Evolutionary conservation across 2,329 filamentous ascomycete genomes (phyloP), one percentile per base, ranked within the genome.

Genomic region (Teratosphaeria zuluensis): DNA sequence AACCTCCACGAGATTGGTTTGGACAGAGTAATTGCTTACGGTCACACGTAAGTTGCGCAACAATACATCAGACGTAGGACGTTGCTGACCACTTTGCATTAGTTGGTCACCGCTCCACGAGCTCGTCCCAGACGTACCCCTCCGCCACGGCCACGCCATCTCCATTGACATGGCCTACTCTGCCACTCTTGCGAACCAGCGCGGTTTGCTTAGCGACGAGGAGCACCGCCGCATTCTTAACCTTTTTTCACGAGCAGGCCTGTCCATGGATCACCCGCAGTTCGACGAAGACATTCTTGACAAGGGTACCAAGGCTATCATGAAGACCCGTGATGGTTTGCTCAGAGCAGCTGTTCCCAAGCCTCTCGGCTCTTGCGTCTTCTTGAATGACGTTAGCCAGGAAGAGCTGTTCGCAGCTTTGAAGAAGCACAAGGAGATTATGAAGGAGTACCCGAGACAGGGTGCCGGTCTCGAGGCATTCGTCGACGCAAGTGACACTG

Each of bases 101-200:
- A 84, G 81, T 6, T 89, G 86, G 86, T 88, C 85, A 3, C 86
- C 86, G 21, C 77, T 88, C 5, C 85, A 89, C 68, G 86, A 89
- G 72, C 80, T 90, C 9, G 78, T 86, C 0, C 86, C 86, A 0
- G 80, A 85, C 55, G 83, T 84, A 0, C 86, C 86, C 0, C 80
- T 89, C 51, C 83, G 86, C 51, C 87, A 89, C 69, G 86, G 86
- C 3, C 86, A 89, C 68, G 86, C 86, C 63, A 89, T 89, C 64
- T 86, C 84, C 2, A 87, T 89, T 61, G 86, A 89, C 69, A 89
- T 89, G 86, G 86, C 86, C 0, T 89, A 86, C 73, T 87, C 85
- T 0, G 85, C 86, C 0, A 89, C 86, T 0, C 77, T 89, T 3
- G 84, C 86, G 19, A 81, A 85, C 68, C 72, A 77, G 60, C 81